Evolutionary conservation across 306 rosid species (phyloP).

Genomic region (Cercis canadensis): DNA sequence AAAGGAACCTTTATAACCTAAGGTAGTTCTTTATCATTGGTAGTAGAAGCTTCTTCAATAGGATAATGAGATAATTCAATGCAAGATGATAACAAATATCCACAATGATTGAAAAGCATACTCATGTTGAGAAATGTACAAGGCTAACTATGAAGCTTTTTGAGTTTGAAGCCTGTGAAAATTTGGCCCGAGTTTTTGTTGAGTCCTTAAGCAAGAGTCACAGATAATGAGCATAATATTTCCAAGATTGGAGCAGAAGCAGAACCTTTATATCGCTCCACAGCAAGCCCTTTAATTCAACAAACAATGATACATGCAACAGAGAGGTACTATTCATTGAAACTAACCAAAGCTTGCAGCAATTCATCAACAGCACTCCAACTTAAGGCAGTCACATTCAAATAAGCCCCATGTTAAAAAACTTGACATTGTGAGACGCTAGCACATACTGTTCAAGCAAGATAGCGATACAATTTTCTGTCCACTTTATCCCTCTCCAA

Average conservation of each 20-base stretch:
- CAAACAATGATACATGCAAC: background rate
- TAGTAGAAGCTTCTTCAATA: background rate
- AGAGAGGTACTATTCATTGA: conserved; percentile 25
- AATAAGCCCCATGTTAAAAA: conserved; percentile 37
- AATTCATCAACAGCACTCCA: conserved; percentile 40
- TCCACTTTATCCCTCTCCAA: conserved; percentile 61
- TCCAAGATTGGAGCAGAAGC: conserved; percentile 12
- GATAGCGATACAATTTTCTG: conserved; percentile 57
- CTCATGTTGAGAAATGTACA: background rate
- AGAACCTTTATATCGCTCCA: background rate
- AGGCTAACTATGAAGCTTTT: background rate
- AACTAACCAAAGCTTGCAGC: conserved; percentile 29
- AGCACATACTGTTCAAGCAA: conserved; percentile 53
- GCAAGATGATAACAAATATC: background rate
- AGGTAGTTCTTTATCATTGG: background rate
- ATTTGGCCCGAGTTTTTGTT: conserved; percentile 18
- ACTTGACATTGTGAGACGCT: conserved; percentile 16
- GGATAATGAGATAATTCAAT: conserved; percentile 11
- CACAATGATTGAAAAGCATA: background rate
- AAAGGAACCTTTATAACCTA: background rate
- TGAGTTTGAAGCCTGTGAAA: conserved; percentile 7
- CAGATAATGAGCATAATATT: background rate
- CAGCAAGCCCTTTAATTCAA: background rate
- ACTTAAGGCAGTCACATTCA: conserved; percentile 43
- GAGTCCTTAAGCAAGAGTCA: background rate